phyloP scores from a whole-genome alignment of 176 grass and related monocot species.

The Secale cereale region DNA sequence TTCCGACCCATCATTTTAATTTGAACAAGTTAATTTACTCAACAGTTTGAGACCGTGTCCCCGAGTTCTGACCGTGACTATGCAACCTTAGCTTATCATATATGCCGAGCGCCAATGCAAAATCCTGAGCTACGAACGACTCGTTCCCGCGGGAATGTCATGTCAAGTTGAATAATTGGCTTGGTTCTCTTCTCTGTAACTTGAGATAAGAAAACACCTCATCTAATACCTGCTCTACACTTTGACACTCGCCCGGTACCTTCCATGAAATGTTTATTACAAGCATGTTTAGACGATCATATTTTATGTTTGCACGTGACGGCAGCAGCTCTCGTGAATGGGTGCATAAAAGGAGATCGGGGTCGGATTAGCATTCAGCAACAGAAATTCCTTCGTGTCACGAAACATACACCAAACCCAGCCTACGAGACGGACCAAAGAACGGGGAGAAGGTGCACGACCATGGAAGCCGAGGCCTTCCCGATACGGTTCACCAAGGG shows the following conservation, averaged over 20 bases:
- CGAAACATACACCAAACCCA: not conserved
- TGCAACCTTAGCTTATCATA: not conserved
- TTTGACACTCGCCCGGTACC: not conserved
- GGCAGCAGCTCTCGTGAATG: conserved; percentile 5
- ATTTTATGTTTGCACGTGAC: not conserved
- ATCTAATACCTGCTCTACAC: not conserved
- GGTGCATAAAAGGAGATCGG: conserved; percentile 19
- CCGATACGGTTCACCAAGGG: conserved; percentile 68
- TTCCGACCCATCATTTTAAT: not conserved
- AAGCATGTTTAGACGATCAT: not conserved
- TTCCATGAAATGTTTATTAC: not conserved
- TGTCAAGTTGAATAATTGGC: not conserved
- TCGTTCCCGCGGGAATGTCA: not conserved
- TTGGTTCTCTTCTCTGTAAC: not conserved
- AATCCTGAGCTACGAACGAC: not conserved
- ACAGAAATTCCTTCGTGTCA: not conserved
- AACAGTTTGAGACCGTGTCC: not conserved
- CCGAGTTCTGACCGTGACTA: conserved; percentile 4
- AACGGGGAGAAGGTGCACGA: not conserved
- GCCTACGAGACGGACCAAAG: not conserved
- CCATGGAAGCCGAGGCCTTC: conserved; percentile 54
- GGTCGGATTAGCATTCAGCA: not conserved
- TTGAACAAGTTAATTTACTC: not conserved
- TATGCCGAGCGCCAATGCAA: not conserved
- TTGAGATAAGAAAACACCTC: conserved; percentile 3